Conservation (phyloP, 495 filamentous ascomycete genomes). For the Penicillium manginii region DNA sequence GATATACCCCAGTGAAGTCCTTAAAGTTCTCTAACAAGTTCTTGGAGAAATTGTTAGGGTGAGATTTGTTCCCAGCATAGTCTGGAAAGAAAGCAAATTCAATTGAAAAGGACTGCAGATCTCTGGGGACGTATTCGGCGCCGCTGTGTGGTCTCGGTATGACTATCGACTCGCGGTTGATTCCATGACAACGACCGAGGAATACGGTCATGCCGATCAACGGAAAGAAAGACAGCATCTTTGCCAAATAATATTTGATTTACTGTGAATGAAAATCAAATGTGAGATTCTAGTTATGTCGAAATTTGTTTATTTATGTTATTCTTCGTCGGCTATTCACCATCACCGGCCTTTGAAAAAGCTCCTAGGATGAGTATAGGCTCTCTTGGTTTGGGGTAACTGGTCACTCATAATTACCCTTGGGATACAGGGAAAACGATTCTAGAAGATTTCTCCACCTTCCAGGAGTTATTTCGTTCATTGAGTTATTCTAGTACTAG, state of each 20-base stretch:
- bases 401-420: not conserved
- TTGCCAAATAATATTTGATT: not conserved
- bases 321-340: not conserved
- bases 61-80: slow-evolving; percentile 29
- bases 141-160: slow-evolving; percentile 1
- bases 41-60: slow-evolving; percentile 28
- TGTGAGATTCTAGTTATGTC: not conserved
- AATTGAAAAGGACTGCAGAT: slow-evolving; percentile 27
- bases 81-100: slow-evolving; percentile 32
- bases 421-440: not conserved
- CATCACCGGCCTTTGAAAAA: not conserved
- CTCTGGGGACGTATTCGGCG: slow-evolving; percentile 4
- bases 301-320: not conserved
- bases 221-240: slow-evolving; percentile 1
- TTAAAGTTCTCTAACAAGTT: slow-evolving; percentile 25
- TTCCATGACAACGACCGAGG: not conserved
- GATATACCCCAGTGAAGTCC: slow-evolving; percentile 14
- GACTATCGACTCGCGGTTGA: not conserved
- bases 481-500: too few species aligned
- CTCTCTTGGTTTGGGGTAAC: not conserved
- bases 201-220: not conserved
- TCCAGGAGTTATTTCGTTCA: too few species aligned
- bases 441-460: too few species aligned
- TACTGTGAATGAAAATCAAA: not conserved
- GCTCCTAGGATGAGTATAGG: not conserved